Evolutionary conservation across 371 early-diverging fungal species (phyloP), one percentile per base, ranked within the genome.

Genomic region (Circinella minor): DNA sequence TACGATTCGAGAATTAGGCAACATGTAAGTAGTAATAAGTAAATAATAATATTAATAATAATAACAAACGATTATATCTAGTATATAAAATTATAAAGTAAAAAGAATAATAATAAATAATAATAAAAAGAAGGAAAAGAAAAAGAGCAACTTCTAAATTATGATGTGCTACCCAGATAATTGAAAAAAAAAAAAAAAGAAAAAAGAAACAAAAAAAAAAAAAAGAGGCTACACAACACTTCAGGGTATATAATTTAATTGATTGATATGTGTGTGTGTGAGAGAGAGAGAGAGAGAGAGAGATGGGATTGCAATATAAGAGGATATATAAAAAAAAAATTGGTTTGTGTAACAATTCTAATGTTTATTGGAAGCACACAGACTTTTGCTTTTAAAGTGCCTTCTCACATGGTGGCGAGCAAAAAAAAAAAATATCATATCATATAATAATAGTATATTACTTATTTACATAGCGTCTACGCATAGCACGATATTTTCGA

Each of bases 401-500:
- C 4, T 6, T n/a, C 36, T 14, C 66, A 66, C 66, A 66, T 66
- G 66, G 49, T 36, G 27, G 27, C 27, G 27, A 27, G 2, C 27
- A 2, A 2, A 27, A 27, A 27, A n/a, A n/a, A 51, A 51, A 57
- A 57, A 17, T 38, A 65, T 67, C 51, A 4, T n/a, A 51, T 27
- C 27, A 27, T 27, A 27, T 2, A 27, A 27, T 27, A 27, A 27
- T 27, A 27, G 27, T 27, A 27, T 27, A 62, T 71, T 61, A 65
- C 47, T 70, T 9, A 43, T 43, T 64, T 59, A 68, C 76, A 71
- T 90, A 90, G 65, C 90, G 75, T 71, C 85, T 81, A 68, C 88
- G 83, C 78, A 90, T 77, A 4, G 91, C 86, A 38, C 91, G 81
- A 66, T 91, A 92, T 72, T 92, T 92, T 71, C 87, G 86, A 60